Evolutionary conservation across 768 basidiomycete species (phyloP).

Genomic region (Cystoderma amianthinum): DNA sequence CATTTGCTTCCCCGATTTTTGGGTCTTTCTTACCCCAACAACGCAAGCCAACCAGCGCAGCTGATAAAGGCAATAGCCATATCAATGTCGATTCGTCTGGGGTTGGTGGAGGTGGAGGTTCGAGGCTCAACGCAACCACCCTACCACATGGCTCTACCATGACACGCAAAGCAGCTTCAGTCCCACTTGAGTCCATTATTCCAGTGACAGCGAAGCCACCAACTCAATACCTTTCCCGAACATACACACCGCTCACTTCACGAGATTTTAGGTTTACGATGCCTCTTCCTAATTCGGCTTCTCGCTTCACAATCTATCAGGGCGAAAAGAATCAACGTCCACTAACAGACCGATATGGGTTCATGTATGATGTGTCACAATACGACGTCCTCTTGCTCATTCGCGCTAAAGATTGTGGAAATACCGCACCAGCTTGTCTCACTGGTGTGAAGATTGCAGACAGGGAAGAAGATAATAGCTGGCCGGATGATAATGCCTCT

Average conservation of each 20-base stretch:
- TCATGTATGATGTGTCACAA: constrained; percentile 80
- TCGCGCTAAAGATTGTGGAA: constrained; percentile 64
- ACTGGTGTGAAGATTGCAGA: constrained; percentile 88
- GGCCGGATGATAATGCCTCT: constrained; percentile 60
- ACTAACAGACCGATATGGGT: constrained; percentile 84
- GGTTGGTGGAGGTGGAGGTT: not conserved
- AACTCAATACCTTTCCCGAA: constrained; percentile 73
- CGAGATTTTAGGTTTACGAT: constrained; percentile 72
- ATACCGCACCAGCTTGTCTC: constrained; percentile 75
- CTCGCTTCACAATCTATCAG: constrained; percentile 42
- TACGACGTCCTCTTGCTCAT: constrained; percentile 77
- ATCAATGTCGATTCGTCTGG: not conserved
- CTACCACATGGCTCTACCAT: constrained; percentile 7
- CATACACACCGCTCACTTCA: constrained; percentile 67
- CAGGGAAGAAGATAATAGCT: constrained; percentile 69
- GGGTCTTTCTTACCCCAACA: constrained; percentile 51
- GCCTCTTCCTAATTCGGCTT: constrained; percentile 48
- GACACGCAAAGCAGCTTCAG: constrained; percentile 31
- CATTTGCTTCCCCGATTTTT: constrained; percentile 52
- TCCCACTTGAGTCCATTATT: constrained; percentile 79
- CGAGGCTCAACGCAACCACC: constrained; percentile 2
- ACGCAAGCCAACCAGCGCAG: constrained; percentile 28
- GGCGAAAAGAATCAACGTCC: constrained; percentile 48
- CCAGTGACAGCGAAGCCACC: constrained; percentile 76
- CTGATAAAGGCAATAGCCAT: not conserved